Evolutionary conservation across 106 monocot genomes (phyloP).

Genomic region (Posidonia australis): DNA sequence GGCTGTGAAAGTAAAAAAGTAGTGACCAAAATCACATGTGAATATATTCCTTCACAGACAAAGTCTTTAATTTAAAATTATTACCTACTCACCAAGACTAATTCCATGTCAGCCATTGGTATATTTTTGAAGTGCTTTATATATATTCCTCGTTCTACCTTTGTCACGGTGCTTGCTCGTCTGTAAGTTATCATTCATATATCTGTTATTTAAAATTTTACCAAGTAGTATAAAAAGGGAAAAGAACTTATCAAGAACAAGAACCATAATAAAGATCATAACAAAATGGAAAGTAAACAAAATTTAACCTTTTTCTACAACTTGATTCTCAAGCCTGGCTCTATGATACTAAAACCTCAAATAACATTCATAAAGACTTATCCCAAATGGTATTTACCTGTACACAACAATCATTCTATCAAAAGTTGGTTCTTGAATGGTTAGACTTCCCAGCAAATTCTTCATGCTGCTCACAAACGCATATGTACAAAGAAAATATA

Average conservation of each 20-base stretch:
- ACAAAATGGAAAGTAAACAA: no score
- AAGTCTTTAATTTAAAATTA: not conserved
- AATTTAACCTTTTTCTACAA: not conserved
- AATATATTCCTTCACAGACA: not conserved
- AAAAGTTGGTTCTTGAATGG: constrained; percentile 96
- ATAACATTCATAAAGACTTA: not conserved
- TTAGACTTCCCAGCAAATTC: constrained; percentile 60
- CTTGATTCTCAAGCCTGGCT: not conserved
- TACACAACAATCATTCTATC: constrained; percentile 93
- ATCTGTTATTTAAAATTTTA: not conserved
- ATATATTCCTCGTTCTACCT: constrained; percentile 52
- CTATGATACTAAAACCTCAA: not conserved
- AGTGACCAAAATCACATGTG: not conserved
- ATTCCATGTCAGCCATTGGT: constrained; percentile 97
- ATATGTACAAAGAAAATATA: not conserved
- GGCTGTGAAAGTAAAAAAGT: constrained; percentile 37
- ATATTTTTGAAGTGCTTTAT: constrained; percentile 87
- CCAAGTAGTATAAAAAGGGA: no score
- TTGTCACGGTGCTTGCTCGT: constrained; percentile 35
- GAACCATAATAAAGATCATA: not conserved
- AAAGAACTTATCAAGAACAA: not conserved
- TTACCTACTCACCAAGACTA: constrained; percentile 48
- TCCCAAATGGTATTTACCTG: constrained; percentile 26
- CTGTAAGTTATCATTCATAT: constrained; percentile 18
- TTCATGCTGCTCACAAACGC: constrained; percentile 31